These are phyloP conservation scores for Cystofilobasidium bisporidii DNA, from an alignment of 768 basidiomycete genomes.

Conservation along the genomic window DNA sequence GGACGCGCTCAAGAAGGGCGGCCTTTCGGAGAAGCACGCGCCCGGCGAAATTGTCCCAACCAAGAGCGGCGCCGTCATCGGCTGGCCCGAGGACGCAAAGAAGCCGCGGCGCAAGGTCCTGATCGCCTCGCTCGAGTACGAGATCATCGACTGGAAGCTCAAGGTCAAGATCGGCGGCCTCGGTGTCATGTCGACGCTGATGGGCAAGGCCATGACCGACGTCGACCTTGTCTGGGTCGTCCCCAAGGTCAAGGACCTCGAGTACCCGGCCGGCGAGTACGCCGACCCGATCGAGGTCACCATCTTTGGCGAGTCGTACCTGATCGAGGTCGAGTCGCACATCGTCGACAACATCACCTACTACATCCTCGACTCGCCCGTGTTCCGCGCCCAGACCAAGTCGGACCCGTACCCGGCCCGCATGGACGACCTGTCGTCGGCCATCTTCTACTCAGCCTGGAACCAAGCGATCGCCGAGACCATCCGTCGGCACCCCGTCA, in stretches of 20 bases:
- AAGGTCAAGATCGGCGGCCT: conserved; percentile 97
- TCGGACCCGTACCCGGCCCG: conserved; percentile 90
- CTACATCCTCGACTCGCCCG: conserved; percentile 84
- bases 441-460: conserved; percentile 97
- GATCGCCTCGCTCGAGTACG: conserved; percentile 87
- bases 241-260: conserved; percentile 88
- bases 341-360: conserved; percentile 89
- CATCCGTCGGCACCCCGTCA: conserved; percentile 70
- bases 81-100: conserved; percentile 90
- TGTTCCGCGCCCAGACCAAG: conserved; percentile 94
- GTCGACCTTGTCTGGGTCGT: conserved; percentile 89
- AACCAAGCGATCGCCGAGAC: conserved; percentile 92
- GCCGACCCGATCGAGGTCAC: conserved; percentile 90
- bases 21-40: conserved; percentile 9
- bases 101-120: conserved; percentile 77
- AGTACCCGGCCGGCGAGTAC: conserved; percentile 83
- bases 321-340: conserved; percentile 92
- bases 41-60: conserved; percentile 49
- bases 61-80: conserved; percentile 46
- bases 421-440: conserved; percentile 93
- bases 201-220: conserved; percentile 97
- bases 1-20: conserved; percentile 52
- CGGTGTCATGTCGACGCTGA: conserved; percentile 93
- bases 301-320: conserved; percentile 90
- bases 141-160: conserved; percentile 92